A percentile compares a stretch with the other conserved stretches of the same genome.
Conservation (phyloP, 768 basidiomycete genomes). For the Calocera viscosa region DNA sequence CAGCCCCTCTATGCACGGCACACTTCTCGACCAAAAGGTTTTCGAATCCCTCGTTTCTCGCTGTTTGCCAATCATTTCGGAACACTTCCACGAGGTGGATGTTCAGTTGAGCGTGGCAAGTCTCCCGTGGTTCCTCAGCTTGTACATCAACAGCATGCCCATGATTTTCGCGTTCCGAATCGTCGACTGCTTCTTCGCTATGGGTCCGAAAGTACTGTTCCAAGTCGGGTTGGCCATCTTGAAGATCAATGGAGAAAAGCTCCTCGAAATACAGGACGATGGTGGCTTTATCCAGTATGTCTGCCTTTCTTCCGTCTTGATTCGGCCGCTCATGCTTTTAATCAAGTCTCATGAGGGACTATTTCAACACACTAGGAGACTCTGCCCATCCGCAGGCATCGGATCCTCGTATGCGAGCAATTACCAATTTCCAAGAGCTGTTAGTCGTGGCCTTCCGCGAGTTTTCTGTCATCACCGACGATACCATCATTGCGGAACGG, state of each 20-base stretch:
- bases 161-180: slow-evolving; percentile 97
- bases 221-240: slow-evolving; percentile 98
- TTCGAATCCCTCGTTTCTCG: slow-evolving; percentile 87
- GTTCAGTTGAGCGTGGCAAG: slow-evolving; percentile 96
- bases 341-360: slow-evolving; percentile 78
- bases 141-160: slow-evolving; percentile 91
- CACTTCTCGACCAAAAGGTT: slow-evolving; percentile 93
- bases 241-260: slow-evolving; percentile 89
- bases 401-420: slow-evolving; percentile 81
- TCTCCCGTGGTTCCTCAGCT: slow-evolving; percentile 92
- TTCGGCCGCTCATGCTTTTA: not conserved
- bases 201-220: slow-evolving; percentile 97
- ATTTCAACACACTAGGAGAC: slow-evolving; percentile 84
- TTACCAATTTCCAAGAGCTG: slow-evolving; percentile 94
- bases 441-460: slow-evolving; percentile 95
- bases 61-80: slow-evolving; percentile 84
- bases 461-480: slow-evolving; percentile 91
- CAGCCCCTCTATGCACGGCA: slow-evolving; percentile 97
- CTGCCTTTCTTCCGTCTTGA: not conserved
- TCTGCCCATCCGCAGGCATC: slow-evolving; percentile 83
- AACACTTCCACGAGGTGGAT: slow-evolving; percentile 81
- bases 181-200: slow-evolving; percentile 95
- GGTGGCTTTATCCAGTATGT: slow-evolving; percentile 87
- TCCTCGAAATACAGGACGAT: slow-evolving; percentile 90
- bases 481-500: slow-evolving; percentile 78